Evolutionary conservation across 2,329 filamentous ascomycete genomes (phyloP).

Genomic region (Lecanicillium sp.): DNA sequence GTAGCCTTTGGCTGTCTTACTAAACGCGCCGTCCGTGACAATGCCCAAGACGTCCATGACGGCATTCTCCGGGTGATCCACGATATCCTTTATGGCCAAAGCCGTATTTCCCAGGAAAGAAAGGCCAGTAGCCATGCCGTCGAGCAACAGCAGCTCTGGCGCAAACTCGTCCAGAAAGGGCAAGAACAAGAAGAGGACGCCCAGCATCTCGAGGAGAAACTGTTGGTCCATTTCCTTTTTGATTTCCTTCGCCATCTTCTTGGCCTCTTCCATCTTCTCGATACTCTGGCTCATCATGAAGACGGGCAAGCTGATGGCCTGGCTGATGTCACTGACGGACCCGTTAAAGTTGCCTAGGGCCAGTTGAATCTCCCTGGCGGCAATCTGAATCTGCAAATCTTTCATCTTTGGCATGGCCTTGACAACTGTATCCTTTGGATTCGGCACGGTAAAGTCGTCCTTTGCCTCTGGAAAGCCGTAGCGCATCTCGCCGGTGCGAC

Average conservation of each 20-base stretch:
- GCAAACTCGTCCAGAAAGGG: constrained; percentile 36
- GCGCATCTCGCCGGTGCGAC: not conserved
- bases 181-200: constrained; percentile 38
- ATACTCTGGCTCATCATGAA: constrained; percentile 6
- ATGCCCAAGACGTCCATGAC: constrained; percentile 5
- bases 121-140: not conserved
- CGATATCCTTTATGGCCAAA: constrained; percentile 3
- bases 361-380: not conserved
- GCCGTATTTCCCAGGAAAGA: not conserved
- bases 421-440: constrained; percentile 7
- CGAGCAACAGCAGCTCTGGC: constrained; percentile 21
- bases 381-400: not conserved
- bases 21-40: constrained; percentile 4
- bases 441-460: constrained; percentile 2
- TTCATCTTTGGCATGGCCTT: constrained; percentile 6
- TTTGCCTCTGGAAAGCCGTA: constrained; percentile 3
- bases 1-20: not conserved
- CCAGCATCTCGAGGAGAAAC: constrained; percentile 23
- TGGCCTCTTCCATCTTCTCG: constrained; percentile 12
- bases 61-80: constrained; percentile 3
- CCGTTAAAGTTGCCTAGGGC: constrained; percentile 1
- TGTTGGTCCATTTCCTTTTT: not conserved
- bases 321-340: not conserved
- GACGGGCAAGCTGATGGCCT: constrained; percentile 4
- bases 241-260: constrained; percentile 13